Evolutionary conservation across 192 early-diverging fungal genomes (phyloP).

Genomic region (Fimicolochytrium jonesii): DNA sequence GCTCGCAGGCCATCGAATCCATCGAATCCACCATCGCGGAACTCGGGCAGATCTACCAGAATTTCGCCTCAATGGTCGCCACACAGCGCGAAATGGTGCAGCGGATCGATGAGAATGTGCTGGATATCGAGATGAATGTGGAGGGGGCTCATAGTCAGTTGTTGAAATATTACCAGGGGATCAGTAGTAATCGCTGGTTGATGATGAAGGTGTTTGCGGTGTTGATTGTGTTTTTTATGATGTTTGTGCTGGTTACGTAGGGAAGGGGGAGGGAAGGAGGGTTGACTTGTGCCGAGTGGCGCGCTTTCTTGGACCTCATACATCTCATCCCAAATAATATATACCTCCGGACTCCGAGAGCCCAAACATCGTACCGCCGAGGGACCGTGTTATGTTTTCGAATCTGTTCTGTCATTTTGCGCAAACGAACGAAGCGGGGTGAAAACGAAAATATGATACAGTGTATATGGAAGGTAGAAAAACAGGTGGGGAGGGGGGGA

Average conservation of each 20-base stretch:
- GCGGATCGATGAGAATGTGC: conserved; percentile 90
- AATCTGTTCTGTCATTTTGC: no score
- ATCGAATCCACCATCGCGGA: conserved; percentile 98
- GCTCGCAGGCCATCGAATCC: conserved; percentile 86
- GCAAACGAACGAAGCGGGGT: no score
- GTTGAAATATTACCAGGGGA: conserved; percentile 84
- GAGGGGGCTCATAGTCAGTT: conserved; percentile 85
- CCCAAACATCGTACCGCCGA: no score
- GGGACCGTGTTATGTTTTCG: no score
- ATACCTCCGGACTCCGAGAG: no score
- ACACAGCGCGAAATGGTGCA: conserved; percentile 85
- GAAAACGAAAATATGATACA: no score
- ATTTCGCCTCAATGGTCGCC: conserved; percentile 80
- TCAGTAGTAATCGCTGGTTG: conserved; percentile 91
- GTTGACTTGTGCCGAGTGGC: neutral
- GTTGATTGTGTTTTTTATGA: conserved; percentile 79
- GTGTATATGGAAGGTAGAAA: no score
- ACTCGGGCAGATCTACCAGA: conserved; percentile 83
- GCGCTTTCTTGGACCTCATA: no score
- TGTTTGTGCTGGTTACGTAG: conserved; percentile 57
- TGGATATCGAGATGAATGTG: conserved; percentile 89
- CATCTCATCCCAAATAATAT: no score
- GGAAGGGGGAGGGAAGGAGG: neutral
- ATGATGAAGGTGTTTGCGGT: conserved; percentile 94
- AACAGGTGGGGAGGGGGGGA: no score